Base-by-base conservation (phyloP, 371 early-diverging fungal genomes). In the Mucor velutinosus region DNA sequence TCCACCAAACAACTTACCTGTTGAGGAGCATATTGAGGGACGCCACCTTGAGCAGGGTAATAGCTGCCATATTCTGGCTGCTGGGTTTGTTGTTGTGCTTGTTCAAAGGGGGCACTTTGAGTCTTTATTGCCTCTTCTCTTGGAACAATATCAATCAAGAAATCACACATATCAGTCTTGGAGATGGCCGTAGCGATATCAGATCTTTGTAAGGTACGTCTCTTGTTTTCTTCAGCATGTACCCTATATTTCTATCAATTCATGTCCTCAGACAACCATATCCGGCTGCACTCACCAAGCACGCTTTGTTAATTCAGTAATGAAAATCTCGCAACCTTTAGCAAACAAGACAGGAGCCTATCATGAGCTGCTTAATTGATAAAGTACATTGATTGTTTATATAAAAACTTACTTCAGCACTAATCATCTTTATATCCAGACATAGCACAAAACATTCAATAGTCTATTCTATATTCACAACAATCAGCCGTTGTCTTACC, bases 121-220 rank as follows among this genome's bases (percentile, higher is more conserved):
- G 69, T 49, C 67, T 78, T 72, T 3, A 62, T 49, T 27, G 76
- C 82, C 72, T 94, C 95, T 63, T 96, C 97, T 35, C 97, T 83
- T 6, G 99, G 99, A 15, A 99, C 95, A 78, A 99, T 95, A 77
- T 99, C 99, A 68, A 99, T 98, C 71, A 99, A 79, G 76, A 99
- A 99, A 76, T 99, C 99, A 83, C 93, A 99, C 91, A 94, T 92
- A 69, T 99, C 99, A 19, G 95, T 90, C 74, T 97, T 94, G 62
- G 93, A 88, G 30, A 98, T 89, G 3, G 99, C 99, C 23, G 92
- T 89, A 12, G 96, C 94, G 43, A 99, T 93, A 76, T 99, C 99
- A 53, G 89, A 90, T 60, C 95, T 86, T 83, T 99, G 99, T 58
- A 99, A 76, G 6, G 99, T 99, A 51, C 99, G 90, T 62, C 99